Conservation (phyloP, 1,284 basidiomycete species). For the Sanghuangporus weigelae region DNA sequence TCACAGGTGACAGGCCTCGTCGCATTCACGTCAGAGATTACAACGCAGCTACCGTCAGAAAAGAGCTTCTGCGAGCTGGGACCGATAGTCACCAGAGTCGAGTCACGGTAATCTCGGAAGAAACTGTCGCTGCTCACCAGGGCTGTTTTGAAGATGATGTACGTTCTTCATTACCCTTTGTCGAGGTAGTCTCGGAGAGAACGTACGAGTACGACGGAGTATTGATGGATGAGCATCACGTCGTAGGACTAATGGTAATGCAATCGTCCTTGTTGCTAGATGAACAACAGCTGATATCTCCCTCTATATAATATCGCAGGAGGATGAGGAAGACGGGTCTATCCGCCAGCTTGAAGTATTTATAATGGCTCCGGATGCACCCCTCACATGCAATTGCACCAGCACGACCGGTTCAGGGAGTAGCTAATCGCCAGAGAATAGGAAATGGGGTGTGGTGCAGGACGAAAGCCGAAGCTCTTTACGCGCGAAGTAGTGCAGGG, state of each 20-base stretch:
- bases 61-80: not conserved
- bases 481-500: not conserved
- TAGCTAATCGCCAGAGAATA: not conserved
- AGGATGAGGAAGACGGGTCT: slow-evolving; percentile 16
- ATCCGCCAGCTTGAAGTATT: slow-evolving; percentile 13
- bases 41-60: slow-evolving; percentile 22
- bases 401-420: not conserved
- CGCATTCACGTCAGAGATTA: slow-evolving; percentile 37
- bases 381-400: slow-evolving; percentile 6
- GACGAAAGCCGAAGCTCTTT: too few relatives aligned
- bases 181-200: slow-evolving; percentile 27
- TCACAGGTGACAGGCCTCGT: slow-evolving; percentile 16
- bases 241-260: slow-evolving; percentile 33
- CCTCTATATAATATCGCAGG: not conserved
- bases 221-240: slow-evolving; percentile 43
- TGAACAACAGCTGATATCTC: not conserved
- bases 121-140: slow-evolving; percentile 12
- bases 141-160: slow-evolving; percentile 20
- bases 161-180: slow-evolving; percentile 31
- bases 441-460: not conserved
- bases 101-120: slow-evolving; percentile 1
- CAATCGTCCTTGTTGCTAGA: not conserved
- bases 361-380: slow-evolving; percentile 15
- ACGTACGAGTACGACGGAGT: slow-evolving; percentile 35
- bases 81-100: not conserved